Percentiles rank a stretch among this genome's conserved stretches.
phyloP scores from a whole-genome alignment of 1,284 basidiomycete species.

The Athelia sp. region DNA sequence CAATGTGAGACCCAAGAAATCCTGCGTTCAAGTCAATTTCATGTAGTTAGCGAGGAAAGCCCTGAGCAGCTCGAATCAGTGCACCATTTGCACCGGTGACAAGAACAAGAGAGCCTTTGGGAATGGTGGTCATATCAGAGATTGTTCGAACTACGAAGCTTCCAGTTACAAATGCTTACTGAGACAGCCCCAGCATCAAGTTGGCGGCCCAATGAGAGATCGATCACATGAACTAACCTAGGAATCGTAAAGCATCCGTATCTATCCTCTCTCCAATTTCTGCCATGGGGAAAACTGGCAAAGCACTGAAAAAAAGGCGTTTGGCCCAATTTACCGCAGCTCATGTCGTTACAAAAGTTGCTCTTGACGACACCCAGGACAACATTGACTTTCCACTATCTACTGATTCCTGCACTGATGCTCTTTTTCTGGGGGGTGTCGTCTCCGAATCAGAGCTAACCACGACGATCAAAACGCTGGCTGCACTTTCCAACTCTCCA shows the following conservation, averaged over 20 bases:
- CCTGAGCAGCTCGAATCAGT: too few relatives aligned
- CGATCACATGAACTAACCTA: too few relatives aligned
- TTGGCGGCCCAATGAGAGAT: too few relatives aligned
- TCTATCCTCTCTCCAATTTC: too few relatives aligned
- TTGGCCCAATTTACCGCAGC: neutral
- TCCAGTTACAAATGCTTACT: too few relatives aligned
- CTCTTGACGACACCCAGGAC: neutral
- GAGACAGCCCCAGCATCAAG: too few relatives aligned
- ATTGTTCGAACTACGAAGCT: too few relatives aligned
- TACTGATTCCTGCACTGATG: neutral
- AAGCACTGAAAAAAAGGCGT: neutral
- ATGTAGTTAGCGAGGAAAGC: too few relatives aligned
- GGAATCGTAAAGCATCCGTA: too few relatives aligned
- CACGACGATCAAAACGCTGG: neutral
- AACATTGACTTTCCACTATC: neutral
- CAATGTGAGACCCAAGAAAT: too few relatives aligned
- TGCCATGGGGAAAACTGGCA: neutral
- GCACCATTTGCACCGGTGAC: too few relatives aligned
- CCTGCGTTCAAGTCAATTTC: too few relatives aligned
- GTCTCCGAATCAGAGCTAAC: neutral
- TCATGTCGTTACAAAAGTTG: neutral
- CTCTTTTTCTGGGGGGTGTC: neutral
- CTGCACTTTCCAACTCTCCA: neutral
- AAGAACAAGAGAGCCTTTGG: neutral
- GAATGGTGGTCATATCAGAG: neutral